Conservation (phyloP, 164 flowering plant genomes). For the Chloranthus sessilifolius region DNA sequence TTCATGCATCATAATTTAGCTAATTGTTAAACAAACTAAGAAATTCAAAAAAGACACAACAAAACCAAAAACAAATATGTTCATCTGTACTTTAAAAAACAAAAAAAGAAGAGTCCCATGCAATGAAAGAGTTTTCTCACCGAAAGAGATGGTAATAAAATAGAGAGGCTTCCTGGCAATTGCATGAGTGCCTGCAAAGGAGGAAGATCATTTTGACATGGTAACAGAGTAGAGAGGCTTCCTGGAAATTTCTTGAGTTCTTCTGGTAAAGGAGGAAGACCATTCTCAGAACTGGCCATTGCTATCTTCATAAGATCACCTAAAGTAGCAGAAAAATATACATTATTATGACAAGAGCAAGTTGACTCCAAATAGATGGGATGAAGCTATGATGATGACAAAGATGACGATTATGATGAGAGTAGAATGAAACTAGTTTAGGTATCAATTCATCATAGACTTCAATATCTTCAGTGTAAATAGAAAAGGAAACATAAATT, state of each 20-base stretch:
- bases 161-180: slow-evolving; percentile 50
- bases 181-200: slow-evolving; percentile 37
- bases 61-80: background rate
- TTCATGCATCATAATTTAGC: too few species aligned
- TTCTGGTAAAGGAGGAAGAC: slow-evolving; percentile 44
- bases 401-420: background rate
- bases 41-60: too few species aligned
- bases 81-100: background rate
- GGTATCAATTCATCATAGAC: background rate
- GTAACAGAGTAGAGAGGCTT: slow-evolving; percentile 62
- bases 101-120: background rate
- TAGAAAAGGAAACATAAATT: too few species aligned
- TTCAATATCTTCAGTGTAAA: slow-evolving; percentile 1
- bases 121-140: slow-evolving; percentile 37
- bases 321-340: slow-evolving; percentile 23
- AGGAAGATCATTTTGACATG: slow-evolving; percentile 46
- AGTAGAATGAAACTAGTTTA: slow-evolving; percentile 1
- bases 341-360: too few species aligned
- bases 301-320: slow-evolving; percentile 94
- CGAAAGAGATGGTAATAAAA: slow-evolving; percentile 67
- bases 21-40: too few species aligned
- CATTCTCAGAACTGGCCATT: slow-evolving; percentile 39
- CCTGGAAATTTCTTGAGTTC: slow-evolving; percentile 40
- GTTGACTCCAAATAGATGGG: too few species aligned
- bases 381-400: too few species aligned